A percentile compares a stretch with the other conserved stretches of the same genome.
Evolutionary conservation across 805 yeast species (phyloP).

Genomic region (Candida quercuum): DNA sequence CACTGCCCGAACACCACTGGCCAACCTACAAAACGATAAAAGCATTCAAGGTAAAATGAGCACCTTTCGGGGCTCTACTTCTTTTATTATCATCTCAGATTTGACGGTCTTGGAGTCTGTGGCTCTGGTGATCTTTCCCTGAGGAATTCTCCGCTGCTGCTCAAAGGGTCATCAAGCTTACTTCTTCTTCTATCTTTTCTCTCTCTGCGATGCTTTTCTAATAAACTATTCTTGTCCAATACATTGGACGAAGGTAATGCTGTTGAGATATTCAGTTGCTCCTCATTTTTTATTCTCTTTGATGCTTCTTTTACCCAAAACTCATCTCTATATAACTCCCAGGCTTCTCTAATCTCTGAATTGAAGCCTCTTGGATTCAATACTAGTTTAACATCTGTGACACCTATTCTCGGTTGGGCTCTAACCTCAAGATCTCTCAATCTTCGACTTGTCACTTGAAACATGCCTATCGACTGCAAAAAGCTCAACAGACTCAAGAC

Average conservation of each 20-base stretch:
- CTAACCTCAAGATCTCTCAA: constrained; percentile 25
- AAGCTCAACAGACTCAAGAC: constrained; percentile 9
- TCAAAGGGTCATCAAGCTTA: constrained; percentile 7
- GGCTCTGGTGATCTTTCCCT: neutral
- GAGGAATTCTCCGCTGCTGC: neutral
- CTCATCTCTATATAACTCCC: constrained; percentile 92
- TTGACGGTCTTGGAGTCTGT: neutral
- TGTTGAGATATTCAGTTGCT: constrained; percentile 2
- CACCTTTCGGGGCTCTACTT: neutral
- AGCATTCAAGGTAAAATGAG: neutral
- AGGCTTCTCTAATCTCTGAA: constrained; percentile 81
- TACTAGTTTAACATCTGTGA: constrained; percentile 73
- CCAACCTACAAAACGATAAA: neutral
- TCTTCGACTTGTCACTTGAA: constrained; percentile 7
- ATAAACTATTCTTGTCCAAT: constrained; percentile 23
- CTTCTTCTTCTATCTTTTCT: constrained; percentile 35
- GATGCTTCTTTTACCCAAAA: constrained; percentile 87
- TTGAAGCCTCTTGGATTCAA: constrained; percentile 77
- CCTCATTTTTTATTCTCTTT: constrained; percentile 36
- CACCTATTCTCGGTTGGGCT: constrained; percentile 63
- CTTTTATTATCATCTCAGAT: neutral
- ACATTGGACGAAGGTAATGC: constrained; percentile 11
- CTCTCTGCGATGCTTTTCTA: constrained; percentile 34
- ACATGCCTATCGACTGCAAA: constrained; percentile 3
- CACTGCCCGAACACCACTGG: too few relatives aligned